Evolutionary conservation across 495 filamentous ascomycete genomes (phyloP), one percentile per base, ranked within the genome.

Genomic region (Achaetomiella virescens): DNA sequence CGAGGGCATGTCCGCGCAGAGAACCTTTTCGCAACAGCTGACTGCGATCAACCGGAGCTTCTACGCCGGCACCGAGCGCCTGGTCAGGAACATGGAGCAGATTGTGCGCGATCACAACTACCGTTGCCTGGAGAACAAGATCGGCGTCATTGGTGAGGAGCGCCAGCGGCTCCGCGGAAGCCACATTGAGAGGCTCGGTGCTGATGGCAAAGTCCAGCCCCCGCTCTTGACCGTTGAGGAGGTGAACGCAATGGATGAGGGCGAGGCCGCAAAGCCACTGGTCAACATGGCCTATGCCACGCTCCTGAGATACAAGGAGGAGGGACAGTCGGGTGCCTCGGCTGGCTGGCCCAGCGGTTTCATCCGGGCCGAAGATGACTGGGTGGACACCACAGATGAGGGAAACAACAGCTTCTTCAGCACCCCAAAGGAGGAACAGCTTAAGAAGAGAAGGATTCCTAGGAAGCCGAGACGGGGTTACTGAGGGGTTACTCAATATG

Each of bases 251-350:
- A 74, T 70, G 52, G 57, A 67, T 2, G 53, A 61, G 1, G 53
- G 36, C 2, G 66, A 72, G 38, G 65, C 70, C 45, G 65, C 66
- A 1, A 58, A 62, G 15, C 71, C 72, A 11, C 48, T 77, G n/a
- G 38, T 80, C 1, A 67, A 63, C n/a, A 64, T 73, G 62, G 46
- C 60, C 0, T 72, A 72, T 41, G 67, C 66, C 37, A 66, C 68
- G 2, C 45, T 78, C 14, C 48, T 71, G 38, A 51, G 42, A 7
- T 67, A 70, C 54, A 62, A 60, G 20, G 59, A 67, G 17, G 46
- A 55, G 14, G 45, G 42, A 15, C 17, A 51, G 51, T 33, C 52
- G 8, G 46, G 33, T 1, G 9, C 14, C 9, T 46, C 47, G 12
- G 21, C 14, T 10, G 51, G 35, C 0, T 42, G 44, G 42, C 29